phyloP scores from a whole-genome alignment of 1,284 basidiomycete species.

The Cutaneotrichosporon mucoides region DNA sequence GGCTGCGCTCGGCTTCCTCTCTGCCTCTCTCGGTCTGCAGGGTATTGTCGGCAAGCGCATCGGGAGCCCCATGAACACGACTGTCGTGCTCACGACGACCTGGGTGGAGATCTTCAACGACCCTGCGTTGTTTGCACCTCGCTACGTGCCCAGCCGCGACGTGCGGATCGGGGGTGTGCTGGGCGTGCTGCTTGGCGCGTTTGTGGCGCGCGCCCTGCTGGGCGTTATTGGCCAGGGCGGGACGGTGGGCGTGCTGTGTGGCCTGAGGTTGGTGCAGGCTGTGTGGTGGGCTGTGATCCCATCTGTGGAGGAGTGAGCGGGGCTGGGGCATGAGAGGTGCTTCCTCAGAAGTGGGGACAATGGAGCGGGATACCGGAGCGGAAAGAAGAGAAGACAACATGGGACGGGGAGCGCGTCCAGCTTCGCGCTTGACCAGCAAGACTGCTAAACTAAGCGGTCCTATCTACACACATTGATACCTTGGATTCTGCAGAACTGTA shows the following conservation, averaged over 20 bases:
- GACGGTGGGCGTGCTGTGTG: slow-evolving; percentile 62
- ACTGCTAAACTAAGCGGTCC: no score
- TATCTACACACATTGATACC: no score
- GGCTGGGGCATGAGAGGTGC: neutral
- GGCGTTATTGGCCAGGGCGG: slow-evolving; percentile 13
- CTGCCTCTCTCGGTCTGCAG: slow-evolving; percentile 65
- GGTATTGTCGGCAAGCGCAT: slow-evolving; percentile 75
- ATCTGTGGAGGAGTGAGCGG: neutral
- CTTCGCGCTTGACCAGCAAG: no score
- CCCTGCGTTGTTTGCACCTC: slow-evolving; percentile 61
- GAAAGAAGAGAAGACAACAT: no score
- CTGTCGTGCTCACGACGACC: slow-evolving; percentile 62
- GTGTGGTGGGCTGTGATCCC: slow-evolving; percentile 67
- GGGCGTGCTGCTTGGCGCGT: slow-evolving; percentile 70
- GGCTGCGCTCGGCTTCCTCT: slow-evolving; percentile 68
- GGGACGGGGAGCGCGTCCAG: no score
- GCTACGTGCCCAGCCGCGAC: slow-evolving; percentile 60
- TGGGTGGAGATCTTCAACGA: slow-evolving; percentile 83
- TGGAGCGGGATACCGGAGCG: no score
- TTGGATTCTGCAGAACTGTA: no score
- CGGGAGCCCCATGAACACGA: slow-evolving; percentile 67
- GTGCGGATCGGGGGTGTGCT: slow-evolving; percentile 66
- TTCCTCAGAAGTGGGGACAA: no score
- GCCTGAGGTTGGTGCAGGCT: slow-evolving; percentile 61
- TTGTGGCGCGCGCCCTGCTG: slow-evolving; percentile 61